Base-by-base conservation (phyloP, 2,329 filamentous ascomycete genomes). In the Ceratocystis cacaofunesta region DNA sequence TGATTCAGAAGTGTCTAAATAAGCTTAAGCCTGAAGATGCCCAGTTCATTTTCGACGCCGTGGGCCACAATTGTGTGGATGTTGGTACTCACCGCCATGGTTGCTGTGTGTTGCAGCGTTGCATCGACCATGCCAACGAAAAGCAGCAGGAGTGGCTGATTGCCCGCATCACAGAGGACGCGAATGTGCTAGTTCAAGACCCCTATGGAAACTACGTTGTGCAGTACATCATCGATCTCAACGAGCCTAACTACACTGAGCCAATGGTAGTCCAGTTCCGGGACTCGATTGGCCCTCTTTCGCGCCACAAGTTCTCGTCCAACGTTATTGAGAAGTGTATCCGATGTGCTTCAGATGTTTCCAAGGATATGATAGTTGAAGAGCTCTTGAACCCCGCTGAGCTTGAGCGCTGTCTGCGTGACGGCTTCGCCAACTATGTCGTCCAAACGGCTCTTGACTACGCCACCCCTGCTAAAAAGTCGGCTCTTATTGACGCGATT, bases 121-220 rank as follows among this genome's bases (percentile, higher is more conserved):
- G 94, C 79, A 96, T 99, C 71, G 94, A 99, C 72, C 94, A 99
- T 75, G 92, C 94, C 43, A 89, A 90, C 62, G 91, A 90, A 67
- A 80, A 87, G 46, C 94, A 99, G 77, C 96, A 95, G 78, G 81
- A 86, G 67, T 88, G 89, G 78, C 82, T 99, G 68, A 91, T 99
- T 69, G 79, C 83, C 68, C 84, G 89, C 72, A 97, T 99, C 75
- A 96, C 92, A 0, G 81, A 86, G 65, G 88, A 96, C 73, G 90
- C 92, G n/a, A 88, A 90, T 70, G 80, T 87, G 46, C 84, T 99
- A 10, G 91, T 99, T 22, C 91, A 96, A 74, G 94, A 99, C 74
- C 92, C 94, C 0, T 99, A 96, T 71, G 94, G 94, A 73, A 99
- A 99, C 76, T 99, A 99, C 70, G 94, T 99, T 62, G 89, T 99